phyloP scores from a whole-genome alignment of 805 yeast species.

The Teunomyces pallodes region DNA sequence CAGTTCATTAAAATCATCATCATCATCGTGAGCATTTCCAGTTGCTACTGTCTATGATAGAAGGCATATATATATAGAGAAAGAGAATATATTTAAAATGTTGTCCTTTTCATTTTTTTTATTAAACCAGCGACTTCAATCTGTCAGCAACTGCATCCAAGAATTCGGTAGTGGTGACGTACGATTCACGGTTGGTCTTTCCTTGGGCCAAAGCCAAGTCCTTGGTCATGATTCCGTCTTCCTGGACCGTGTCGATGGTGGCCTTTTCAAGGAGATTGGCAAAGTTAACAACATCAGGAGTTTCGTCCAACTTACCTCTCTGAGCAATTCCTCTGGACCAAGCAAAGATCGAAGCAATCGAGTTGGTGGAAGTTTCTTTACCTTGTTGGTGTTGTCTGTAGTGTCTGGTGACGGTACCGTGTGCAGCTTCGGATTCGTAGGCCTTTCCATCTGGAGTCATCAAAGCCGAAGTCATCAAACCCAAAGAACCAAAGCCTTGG shows the following conservation, averaged over 20 bases:
- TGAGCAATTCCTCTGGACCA: conserved; percentile 94
- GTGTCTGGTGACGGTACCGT: conserved; percentile 97
- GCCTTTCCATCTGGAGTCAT: conserved; percentile 96
- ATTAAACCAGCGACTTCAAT: conserved; percentile 32
- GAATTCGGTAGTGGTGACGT: conserved; percentile 91
- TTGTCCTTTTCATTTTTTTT: not conserved
- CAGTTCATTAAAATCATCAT: not conserved
- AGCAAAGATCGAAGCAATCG: conserved; percentile 95
- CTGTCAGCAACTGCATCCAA: conserved; percentile 76
- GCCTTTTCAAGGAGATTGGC: conserved; percentile 80
- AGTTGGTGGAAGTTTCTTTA: conserved; percentile 94
- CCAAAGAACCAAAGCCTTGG: conserved; percentile 96
- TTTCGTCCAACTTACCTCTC: conserved; percentile 84
- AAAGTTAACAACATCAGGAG: conserved; percentile 81
- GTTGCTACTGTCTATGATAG: conserved; percentile 2
- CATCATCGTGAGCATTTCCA: conserved; percentile 2
- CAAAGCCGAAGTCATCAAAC: conserved; percentile 95
- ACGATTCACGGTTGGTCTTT: conserved; percentile 74
- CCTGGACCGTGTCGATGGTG: conserved; percentile 78
- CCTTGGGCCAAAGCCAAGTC: conserved; percentile 91
- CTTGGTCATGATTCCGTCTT: conserved; percentile 91
- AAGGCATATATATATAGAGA: not conserved
- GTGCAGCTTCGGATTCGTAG: conserved; percentile 97
- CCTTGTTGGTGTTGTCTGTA: conserved; percentile 95
- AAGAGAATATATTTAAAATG: not conserved